Evolutionary conservation across 176 grass and related monocot genomes (phyloP), one percentile per base, ranked within the genome.

Genomic region (Cenchrus fungigraminus): DNA sequence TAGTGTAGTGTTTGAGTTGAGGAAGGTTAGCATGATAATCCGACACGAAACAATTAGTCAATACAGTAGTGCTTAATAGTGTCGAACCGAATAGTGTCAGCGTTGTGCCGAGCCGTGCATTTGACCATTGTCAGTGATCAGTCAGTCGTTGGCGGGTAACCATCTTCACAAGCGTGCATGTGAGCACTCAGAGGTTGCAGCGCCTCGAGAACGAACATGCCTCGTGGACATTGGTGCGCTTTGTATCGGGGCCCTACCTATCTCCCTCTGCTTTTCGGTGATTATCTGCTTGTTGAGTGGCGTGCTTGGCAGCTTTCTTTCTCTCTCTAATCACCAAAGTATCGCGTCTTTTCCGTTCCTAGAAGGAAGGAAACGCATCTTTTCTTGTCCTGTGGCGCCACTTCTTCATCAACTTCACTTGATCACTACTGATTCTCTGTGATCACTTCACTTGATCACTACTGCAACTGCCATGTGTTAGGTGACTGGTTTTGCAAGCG

Each of bases 151-250:
- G 16, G 14, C 6, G 9, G 68, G 17, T 49, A 22, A 71, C 25
- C 68, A 25, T 17, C 8, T 6, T 14, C 6, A 51, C 52, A 80
- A 15, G 37, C 29, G 44, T 25, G 66, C 34, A 37, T 62, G 74
- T 55, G 71, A 79, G 6, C 3, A 65, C 50, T 43, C 76, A 3
- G 22, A 2, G 9, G 4, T 40, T 80, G 82, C 12, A 44, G 82
- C 69, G 34, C n/a, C 87, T 85, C 77, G 70, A 80, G 82, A 54
- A 85, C 32, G 77, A 84, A 89, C 87, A 89, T 89, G 62, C 70
- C 69, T 29, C 69, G 8, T 68, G 32, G 69, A 34, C 28, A n/a
- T 43, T 40, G 50, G 29, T 19, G 72, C 72, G 19, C 29, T 43
- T 19, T 50, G 83, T 13, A 14, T 16, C 9, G 65, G 28, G 16